Base-by-base conservation (phyloP, 352 stramenopile species). In the Phytopythium helicoides region DNA sequence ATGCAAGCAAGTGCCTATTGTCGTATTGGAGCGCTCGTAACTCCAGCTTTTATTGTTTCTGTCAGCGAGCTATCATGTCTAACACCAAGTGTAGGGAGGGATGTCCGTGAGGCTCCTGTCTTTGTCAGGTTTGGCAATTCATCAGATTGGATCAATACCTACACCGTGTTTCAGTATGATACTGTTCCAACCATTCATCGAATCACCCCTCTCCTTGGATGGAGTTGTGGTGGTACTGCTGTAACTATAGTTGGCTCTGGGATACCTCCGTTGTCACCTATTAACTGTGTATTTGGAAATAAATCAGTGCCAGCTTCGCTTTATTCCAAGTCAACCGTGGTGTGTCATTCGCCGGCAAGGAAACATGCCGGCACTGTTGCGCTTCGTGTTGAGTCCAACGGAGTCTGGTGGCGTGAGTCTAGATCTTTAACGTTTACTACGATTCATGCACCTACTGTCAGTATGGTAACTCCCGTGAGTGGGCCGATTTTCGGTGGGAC, bases 241-340 rank as follows among this genome's bases (percentile, higher is more conserved):
- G 54, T 83, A 53, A 25, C 47, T 11, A 60, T 80, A 1, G 36
- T 66, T 47, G 72, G 62, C 16, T 65, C 53, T 7, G 46, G 31
- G 38, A 66, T 80, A 33, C 7, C 11, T 0, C 71, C 59, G 45
- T 64, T 47, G 1, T 9, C 54, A 14, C 41, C 31, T 3, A 44
- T 69, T 3, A 41, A 73, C 16, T 83, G 72, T 41, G 25, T 73
- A 9, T 80, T 83, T 35, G 72, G 69, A 5, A 49, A 66, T 14
- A 51, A 33, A 1, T 36, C 54, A 5, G 59, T 69, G 0, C 38
- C 41, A 8, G 66, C 72, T 28, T 53, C 60, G 1, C 76, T 66
- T 4, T 2, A 68, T 12, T 78, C 72, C 0, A 28, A 23, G 0
- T 7, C 50, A 39, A 60, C 66, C 15, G 11, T 80, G 2, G 38